Evolutionary conservation across 2,329 filamentous ascomycete species (phyloP), one percentile per base, ranked within the genome.

Genomic region (Tympanopsis confertula): DNA sequence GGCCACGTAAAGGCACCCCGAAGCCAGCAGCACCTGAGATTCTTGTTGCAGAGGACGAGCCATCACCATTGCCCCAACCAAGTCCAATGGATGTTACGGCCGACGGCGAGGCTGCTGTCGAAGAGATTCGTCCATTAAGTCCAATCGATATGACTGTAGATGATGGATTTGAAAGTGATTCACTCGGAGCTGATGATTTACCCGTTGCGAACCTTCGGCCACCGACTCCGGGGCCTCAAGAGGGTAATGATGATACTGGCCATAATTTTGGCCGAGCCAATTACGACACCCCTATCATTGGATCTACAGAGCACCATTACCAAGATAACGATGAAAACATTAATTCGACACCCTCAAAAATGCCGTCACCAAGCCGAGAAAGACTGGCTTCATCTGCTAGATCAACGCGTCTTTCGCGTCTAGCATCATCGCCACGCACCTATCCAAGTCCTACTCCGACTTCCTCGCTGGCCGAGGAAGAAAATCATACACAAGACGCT

Each of bases 361-460:
- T 52, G 44, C 51, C 54, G 17, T 54, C 57, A 5, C 50, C 53
- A 26, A 43, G 43, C 5, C 49, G 48, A 36, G 48, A 50, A 37
- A 28, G 24, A 10, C 30, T 12, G 17, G 30, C 7, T 12, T 33
- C 15, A 7, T 33, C 30, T 7, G n/a, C n/a, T n/a, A n/a, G n/a
- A n/a, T n/a, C 43, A 42, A 37, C 44, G 42, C 32, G 47, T 41
- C 7, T 39, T 47, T 13, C 58, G 57, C 19, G 47, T 41, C 55
- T 51, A 20, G 56, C 57, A 13, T 42, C 45, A 32, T 48, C 51
- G 35, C 50, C 49, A 36, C 54, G 52, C 36, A 48, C 46, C n/a
- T 62, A 63, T 40, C 58, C 59, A 12, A 58, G 55, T 10, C 58
- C 58, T 13, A 33, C 30, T 7, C 57, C 55, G 2, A 59, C 57